These are phyloP conservation scores for Trifolium repens DNA, from an alignment of 306 rosid species.

Conservation along the genomic window DNA sequence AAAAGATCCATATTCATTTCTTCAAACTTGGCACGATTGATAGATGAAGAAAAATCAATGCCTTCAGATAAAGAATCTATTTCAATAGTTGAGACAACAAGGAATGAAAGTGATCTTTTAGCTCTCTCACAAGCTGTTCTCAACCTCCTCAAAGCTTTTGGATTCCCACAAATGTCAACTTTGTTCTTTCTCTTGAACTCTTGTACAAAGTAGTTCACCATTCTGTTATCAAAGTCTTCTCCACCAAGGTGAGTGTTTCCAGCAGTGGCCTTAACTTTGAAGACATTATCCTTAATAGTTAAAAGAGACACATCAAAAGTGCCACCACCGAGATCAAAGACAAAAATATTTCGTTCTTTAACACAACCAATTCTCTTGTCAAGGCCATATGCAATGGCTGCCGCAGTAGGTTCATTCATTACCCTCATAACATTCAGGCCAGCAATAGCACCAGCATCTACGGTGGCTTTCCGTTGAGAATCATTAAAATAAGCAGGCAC, in stretches of 20 bases:
- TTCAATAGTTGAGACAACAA: no score
- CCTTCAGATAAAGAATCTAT: no score
- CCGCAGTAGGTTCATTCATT: conserved; percentile 1
- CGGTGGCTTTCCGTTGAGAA: background rate
- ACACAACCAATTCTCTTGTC: background rate
- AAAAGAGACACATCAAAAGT: background rate
- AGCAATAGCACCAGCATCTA: background rate
- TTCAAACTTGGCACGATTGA: no score
- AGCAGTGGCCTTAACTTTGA: background rate
- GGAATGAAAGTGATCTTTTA: no score
- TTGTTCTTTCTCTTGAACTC: conserved; percentile 9
- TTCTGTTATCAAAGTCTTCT: conserved; percentile 2
- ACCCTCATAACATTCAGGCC: background rate
- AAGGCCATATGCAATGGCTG: conserved; percentile 2
- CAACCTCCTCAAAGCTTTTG: no score
- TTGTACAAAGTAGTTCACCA: background rate
- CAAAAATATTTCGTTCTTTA: background rate
- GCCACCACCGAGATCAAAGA: conserved; percentile 11
- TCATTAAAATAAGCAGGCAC: background rate
- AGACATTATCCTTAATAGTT: background rate
- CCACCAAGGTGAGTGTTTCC: conserved; percentile 20
- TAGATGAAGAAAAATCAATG: no score
- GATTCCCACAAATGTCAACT: background rate
- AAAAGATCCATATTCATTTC: no score
- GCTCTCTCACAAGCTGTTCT: no score